Conservation (phyloP, 2,329 filamentous ascomycete genomes). For the Blastomyces gilchristii region DNA sequence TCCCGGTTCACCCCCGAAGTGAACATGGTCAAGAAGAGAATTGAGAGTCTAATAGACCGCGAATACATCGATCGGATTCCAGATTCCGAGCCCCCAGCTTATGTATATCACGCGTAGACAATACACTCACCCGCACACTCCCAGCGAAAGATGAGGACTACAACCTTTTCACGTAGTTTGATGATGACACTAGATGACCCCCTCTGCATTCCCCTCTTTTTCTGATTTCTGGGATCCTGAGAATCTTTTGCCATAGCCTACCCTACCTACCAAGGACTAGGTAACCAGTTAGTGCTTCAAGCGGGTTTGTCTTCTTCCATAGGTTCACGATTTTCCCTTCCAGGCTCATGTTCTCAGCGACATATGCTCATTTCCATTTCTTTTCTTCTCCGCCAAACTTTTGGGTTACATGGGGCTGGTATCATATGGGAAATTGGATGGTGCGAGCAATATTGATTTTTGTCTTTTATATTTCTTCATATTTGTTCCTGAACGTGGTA, state of each 20-base stretch:
- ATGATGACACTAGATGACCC: background rate
- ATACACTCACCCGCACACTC: background rate
- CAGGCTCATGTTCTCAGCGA: background rate
- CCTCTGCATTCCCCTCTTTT: background rate
- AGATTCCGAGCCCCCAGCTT: constrained; percentile 35
- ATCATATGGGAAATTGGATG: background rate
- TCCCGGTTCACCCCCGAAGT: constrained; percentile 42
- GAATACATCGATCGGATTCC: constrained; percentile 41
- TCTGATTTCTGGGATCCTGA: background rate
- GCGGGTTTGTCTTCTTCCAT: background rate
- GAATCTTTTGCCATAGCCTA: background rate
- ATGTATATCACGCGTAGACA: constrained; percentile 35
- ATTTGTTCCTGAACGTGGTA: background rate
- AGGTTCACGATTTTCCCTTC: background rate
- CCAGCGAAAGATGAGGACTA: background rate
- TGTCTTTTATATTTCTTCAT: background rate
- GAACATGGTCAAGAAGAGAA: constrained; percentile 44
- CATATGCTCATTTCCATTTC: background rate
- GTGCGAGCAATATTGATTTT: background rate
- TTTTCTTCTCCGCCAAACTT: background rate
- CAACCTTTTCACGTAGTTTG: background rate
- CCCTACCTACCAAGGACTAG: background rate
- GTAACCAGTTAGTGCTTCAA: background rate
- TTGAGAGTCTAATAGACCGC: constrained; percentile 44
- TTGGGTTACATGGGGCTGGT: background rate